Evolutionary conservation across 2,329 filamentous ascomycete species (phyloP), one percentile per base, ranked within the genome.

Genomic region (Diaporthe humulicola): DNA sequence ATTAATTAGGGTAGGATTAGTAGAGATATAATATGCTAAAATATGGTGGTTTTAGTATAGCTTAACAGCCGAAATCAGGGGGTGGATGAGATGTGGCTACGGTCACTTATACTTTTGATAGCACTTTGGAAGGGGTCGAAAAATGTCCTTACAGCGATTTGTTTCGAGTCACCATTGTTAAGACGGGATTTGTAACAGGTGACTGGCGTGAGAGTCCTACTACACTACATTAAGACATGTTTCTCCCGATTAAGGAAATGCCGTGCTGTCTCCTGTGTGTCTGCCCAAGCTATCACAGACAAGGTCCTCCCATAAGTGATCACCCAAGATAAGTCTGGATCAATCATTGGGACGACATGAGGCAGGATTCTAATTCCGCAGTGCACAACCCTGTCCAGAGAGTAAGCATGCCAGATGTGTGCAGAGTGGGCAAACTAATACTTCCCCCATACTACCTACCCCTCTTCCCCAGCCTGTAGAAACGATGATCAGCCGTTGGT

Each of bases 381-480:
- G 22, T 38, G 7, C 10, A 33, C 56, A 58, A 36, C 30, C 30
- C 30, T 15, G 9, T 6, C 30, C 17, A 30, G 6, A 57, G 3
- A 38, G n/a, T 30, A 14, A 30, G 38, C 25, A 9, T 48, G 8
- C 60, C 2, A 14, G 3, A 17, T 42, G 58, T 8, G 15, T 64
- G 25, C 9, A 19, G 40, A 45, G 58, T 64, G 38, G 25, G 25
- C 58, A n/a, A 22, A 15, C 19, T 6, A 30, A 45, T n/a, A 45
- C 9, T 15, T 38, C 57, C 58, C 58, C 58, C 25, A 45, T 64
- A 45, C 60, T 33, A 64, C 60, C 25, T 64, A 45, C 60, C 60
- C 60, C 60, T 64, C 60, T 64, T 64, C 38, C 9, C 25, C 40
- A 8, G 25, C 17, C 40, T n/a, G 17, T 4, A 33, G 38, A 19